Evolutionary conservation across 2,329 filamentous ascomycete genomes (phyloP).

Genomic region (Bertia moriformis): DNA sequence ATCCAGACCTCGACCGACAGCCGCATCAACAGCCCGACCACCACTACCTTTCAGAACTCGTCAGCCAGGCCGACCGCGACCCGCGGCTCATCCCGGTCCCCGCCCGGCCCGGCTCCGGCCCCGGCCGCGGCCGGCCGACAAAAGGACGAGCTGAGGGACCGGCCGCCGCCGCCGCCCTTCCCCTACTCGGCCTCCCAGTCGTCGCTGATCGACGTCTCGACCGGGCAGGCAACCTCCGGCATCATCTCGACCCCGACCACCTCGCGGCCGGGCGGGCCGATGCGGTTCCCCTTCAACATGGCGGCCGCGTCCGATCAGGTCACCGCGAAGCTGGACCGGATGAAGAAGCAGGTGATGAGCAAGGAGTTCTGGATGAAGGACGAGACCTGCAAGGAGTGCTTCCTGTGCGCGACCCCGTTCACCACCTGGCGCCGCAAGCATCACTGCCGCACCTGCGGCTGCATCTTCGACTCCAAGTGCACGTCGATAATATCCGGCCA

Average conservation of each 20-base stretch:
- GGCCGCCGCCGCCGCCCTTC: too few species aligned
- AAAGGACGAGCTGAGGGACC: not conserved
- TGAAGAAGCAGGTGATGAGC: conserved; percentile 76
- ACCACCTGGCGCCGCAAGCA: conserved; percentile 91
- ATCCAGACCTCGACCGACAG: too few species aligned
- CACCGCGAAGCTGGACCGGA: conserved; percentile 49
- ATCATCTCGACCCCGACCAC: not conserved
- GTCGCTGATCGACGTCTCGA: conserved; percentile 26
- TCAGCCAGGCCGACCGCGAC: not conserved
- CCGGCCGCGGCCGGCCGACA: too few species aligned
- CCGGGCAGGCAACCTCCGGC: too few species aligned
- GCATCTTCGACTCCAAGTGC: conserved; percentile 95
- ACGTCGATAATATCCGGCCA: conserved; percentile 80
- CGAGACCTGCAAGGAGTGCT: conserved; percentile 94
- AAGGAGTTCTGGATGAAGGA: conserved; percentile 99
- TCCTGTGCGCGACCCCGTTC: conserved; percentile 78
- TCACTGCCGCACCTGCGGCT: conserved; percentile 90
- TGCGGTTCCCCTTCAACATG: not conserved
- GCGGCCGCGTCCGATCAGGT: conserved; percentile 44
- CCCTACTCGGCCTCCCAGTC: conserved; percentile 18
- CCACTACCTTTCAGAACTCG: not conserved
- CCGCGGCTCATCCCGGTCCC: not conserved
- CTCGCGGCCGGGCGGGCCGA: too few species aligned
- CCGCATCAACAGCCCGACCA: not conserved
- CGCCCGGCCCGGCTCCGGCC: too few species aligned